Percentiles rank a stretch among this genome's conserved stretches.
phyloP scores from a whole-genome alignment of 2,329 filamentous ascomycete genomes.

The Fusarium avenaceum region DNA sequence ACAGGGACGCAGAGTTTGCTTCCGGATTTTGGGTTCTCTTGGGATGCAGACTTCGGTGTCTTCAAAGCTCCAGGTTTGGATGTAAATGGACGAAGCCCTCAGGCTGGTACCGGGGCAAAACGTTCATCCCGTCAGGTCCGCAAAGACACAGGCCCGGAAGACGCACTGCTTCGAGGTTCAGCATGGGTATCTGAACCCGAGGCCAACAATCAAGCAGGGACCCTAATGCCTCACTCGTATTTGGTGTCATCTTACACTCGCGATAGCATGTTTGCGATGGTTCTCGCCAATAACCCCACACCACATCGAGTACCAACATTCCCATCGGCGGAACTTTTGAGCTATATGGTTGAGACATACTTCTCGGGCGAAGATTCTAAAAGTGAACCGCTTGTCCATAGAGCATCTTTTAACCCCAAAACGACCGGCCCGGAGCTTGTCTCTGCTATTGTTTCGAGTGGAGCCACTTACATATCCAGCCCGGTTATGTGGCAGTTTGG shows the following conservation, averaged over 20 bases:
- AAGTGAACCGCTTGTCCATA: slow-evolving; percentile 42
- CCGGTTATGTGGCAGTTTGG: slow-evolving; percentile 46
- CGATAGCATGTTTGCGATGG: slow-evolving; percentile 46
- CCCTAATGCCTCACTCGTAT: slow-evolving; percentile 2
- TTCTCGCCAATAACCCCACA: slow-evolving; percentile 41
- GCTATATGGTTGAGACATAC: slow-evolving; percentile 39
- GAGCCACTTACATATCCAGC: slow-evolving; percentile 38
- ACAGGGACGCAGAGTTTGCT: slow-evolving; percentile 28
- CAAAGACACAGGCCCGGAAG: slow-evolving; percentile 29
- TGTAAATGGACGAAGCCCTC: slow-evolving; percentile 21
- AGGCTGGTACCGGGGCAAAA: slow-evolving; percentile 34
- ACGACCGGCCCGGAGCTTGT: slow-evolving; percentile 36
- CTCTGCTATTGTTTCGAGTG: slow-evolving; percentile 42
- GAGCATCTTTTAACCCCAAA: slow-evolving; percentile 36
- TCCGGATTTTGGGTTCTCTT: slow-evolving; percentile 42
- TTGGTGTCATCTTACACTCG: slow-evolving; percentile 34
- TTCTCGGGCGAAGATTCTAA: slow-evolving; percentile 37
- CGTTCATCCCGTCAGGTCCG: slow-evolving; percentile 29
- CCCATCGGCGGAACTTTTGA: slow-evolving; percentile 44
- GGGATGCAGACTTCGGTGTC: slow-evolving; percentile 39
- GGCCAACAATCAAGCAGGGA: slow-evolving; percentile 20
- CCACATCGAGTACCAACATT: slow-evolving; percentile 42
- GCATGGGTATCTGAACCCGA: slow-evolving; percentile 39
- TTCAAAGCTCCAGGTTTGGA: slow-evolving; percentile 34
- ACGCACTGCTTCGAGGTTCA: slow-evolving; percentile 22